Base-by-base conservation (phyloP, 2,329 filamentous ascomycete species). In the Fusarium domesticum region DNA sequence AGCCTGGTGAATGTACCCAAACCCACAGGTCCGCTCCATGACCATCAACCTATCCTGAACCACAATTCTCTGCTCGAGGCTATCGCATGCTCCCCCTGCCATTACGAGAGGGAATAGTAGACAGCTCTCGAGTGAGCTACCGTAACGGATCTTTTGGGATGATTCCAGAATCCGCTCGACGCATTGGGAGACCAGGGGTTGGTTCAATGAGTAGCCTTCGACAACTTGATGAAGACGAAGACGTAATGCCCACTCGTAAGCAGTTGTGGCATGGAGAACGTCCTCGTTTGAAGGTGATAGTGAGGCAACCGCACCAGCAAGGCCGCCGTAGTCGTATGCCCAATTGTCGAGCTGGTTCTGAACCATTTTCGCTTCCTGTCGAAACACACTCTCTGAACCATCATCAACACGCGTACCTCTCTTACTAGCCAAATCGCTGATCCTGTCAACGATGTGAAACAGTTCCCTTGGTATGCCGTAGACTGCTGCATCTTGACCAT, bases 11-110 rank as follows among this genome's bases (percentile, higher is more conserved):
- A 73, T 66, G 54, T 73, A 70, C 4, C 65, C 65, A 43, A 72
- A 72, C 0, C 70, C 69, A 19, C 68, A 62, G 0, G 69, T 72
- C 25, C 68, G 60, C 51, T 73, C 70, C 67, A 73, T 72, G 12
- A 72, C 64, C 54, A 69, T 37, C 20, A 37, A 12, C 18, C 36
- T 23, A 25, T 37, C 36, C 10, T 37, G 36, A 6, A 37, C 36
- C 2, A 37, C 15, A 10, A 37, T 60, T 1, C 67, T 59, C 31
- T 72, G 66, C 47, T 68, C 65, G 18, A 63, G 45, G 5, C 56
- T 56, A 47, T 60, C 63, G 42, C 67, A 68, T 5, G 63, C 58
- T 1, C 68, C 67, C 3, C 69, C 70, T 0, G 68, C 67, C 58
- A 71, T 71, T 16, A 71, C 67, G 3, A 72, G 54, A 3, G 69